These are phyloP conservation scores for Fusarium sp. DNA, from an alignment of 2,329 filamentous ascomycete species.

Conservation along the genomic window DNA sequence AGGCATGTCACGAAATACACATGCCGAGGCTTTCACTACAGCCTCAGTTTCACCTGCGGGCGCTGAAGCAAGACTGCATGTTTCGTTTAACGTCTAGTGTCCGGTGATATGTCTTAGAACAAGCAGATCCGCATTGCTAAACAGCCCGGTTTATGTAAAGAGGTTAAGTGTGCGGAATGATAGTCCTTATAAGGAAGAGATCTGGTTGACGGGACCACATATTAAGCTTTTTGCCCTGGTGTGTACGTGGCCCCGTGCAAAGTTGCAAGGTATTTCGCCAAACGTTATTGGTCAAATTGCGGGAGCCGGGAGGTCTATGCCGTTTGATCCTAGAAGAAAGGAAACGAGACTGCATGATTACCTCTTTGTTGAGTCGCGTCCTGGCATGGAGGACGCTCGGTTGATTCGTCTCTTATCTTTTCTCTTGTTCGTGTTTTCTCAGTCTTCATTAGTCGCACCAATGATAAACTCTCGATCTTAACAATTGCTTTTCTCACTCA, in stretches of 20 bases:
- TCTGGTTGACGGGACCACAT: background rate
- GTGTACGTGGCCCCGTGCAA: background rate
- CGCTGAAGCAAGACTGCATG: background rate
- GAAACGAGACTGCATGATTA: background rate
- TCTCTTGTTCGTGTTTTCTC: background rate
- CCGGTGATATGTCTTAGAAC: background rate
- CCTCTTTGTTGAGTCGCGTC: background rate
- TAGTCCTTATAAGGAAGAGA: background rate
- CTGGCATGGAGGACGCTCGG: background rate
- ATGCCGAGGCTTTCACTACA: background rate
- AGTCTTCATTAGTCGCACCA: background rate
- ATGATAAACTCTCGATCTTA: background rate
- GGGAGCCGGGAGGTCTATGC: background rate
- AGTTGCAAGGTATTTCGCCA: background rate
- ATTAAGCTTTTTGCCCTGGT: background rate
- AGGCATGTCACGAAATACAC: rapidly evolving
- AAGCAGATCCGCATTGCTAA: background rate
- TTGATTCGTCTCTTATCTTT: background rate
- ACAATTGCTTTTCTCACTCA: rapidly evolving
- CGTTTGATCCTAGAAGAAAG: background rate
- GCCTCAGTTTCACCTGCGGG: background rate
- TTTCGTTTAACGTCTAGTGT: background rate
- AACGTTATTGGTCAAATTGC: background rate
- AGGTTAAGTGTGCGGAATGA: background rate
- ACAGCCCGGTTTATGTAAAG: background rate